phyloP scores from a whole-genome alignment of 345 rosid genomes.

The Hibiscus trionum region DNA sequence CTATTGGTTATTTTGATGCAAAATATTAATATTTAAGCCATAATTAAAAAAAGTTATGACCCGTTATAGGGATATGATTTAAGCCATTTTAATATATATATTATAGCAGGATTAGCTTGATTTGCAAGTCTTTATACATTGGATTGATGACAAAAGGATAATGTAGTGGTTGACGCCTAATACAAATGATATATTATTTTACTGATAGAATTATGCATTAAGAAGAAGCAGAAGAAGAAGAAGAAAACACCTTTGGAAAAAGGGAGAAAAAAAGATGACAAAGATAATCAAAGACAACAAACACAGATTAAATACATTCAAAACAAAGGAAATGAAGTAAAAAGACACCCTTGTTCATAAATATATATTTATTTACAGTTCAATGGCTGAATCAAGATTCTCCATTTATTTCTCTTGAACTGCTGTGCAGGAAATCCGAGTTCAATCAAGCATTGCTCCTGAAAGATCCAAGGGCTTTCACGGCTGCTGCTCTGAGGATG shows the following conservation, averaged over 20 bases:
- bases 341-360: conserved; percentile 21
- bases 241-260: not conserved
- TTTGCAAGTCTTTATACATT: too few species aligned
- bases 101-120: too few species aligned
- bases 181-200: not conserved
- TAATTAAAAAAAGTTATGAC: too few species aligned
- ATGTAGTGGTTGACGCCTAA: too few species aligned
- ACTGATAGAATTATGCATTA: too few species aligned
- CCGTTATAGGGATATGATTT: too few species aligned
- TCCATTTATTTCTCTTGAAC: not conserved
- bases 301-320: conserved; percentile 11
- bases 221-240: too few species aligned
- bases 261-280: not conserved
- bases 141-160: too few species aligned
- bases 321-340: not conserved
- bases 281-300: not conserved
- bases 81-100: too few species aligned
- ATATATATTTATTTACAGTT: conserved; percentile 28
- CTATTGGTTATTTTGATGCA: not conserved
- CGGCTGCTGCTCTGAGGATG: conserved; percentile 68
- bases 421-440: too few species aligned
- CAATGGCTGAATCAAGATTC: conserved; percentile 13
- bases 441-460: conserved; percentile 59
- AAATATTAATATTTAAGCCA: not conserved
- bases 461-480: conserved; percentile 74